Conservation (phyloP, 2,329 filamentous ascomycete genomes). For the Pseudocercospora macadamiae region DNA sequence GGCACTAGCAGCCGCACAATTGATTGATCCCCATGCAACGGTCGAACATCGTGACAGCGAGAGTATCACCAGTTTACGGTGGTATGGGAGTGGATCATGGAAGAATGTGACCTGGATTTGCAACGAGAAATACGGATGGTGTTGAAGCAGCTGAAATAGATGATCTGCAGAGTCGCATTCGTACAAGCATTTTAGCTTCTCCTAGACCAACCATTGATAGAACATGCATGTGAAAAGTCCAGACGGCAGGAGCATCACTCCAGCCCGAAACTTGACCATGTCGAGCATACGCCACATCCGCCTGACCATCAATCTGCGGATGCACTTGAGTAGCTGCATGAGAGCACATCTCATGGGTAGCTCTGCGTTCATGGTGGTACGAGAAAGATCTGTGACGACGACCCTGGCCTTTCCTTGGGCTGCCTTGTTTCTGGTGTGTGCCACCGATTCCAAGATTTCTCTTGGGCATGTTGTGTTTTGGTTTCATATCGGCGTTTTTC, state of each 20-base stretch:
- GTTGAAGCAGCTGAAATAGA: conserved; percentile 46
- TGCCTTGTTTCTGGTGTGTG: conserved; percentile 12
- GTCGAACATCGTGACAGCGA: conserved; percentile 63
- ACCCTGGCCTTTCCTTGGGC: conserved; percentile 2
- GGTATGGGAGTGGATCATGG: conserved; percentile 62
- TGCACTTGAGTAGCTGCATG: not conserved
- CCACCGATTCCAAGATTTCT: conserved; percentile 4
- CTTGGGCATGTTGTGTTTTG: conserved; percentile 3
- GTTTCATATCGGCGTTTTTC: not conserved
- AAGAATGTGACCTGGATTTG: conserved; percentile 68
- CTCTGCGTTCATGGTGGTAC: conserved; percentile 9
- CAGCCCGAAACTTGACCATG: not conserved
- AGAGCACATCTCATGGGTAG: conserved; percentile 3
- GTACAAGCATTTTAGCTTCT: not conserved
- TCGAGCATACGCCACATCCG: conserved; percentile 8
- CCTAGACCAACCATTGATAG: not conserved
- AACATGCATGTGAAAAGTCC: conserved; percentile 3
- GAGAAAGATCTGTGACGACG: not conserved
- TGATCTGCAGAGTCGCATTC: conserved; percentile 12
- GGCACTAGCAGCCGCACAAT: conserved; percentile 46
- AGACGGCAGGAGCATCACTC: not conserved
- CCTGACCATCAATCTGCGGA: not conserved
- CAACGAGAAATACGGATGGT: conserved; percentile 81
- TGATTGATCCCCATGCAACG: conserved; percentile 52
- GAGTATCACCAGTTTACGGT: conserved; percentile 72